Evolutionary conservation across 345 rosid genomes (phyloP).

Genomic region (Nephelium lappaceum): DNA sequence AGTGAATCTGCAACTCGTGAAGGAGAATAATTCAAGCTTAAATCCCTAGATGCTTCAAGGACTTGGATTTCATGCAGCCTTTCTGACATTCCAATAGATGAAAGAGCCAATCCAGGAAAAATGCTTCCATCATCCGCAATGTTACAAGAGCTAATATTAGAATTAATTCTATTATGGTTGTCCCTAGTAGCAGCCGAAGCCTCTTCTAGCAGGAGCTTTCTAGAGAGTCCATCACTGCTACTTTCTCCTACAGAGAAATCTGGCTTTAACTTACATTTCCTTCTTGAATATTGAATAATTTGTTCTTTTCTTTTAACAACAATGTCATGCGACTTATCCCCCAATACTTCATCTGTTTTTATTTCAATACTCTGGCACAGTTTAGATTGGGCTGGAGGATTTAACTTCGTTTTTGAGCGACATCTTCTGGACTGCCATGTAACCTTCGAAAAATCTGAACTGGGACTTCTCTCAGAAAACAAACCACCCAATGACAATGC

Average conservation of each 20-base stretch:
- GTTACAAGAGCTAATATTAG: constrained; percentile 15
- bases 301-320: constrained; percentile 46
- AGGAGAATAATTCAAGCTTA: constrained; percentile 31
- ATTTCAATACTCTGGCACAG: constrained; percentile 41
- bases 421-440: constrained; percentile 78
- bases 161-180: constrained; percentile 19
- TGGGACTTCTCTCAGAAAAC: constrained; percentile 49
- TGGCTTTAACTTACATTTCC: constrained; percentile 57
- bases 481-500: constrained; percentile 76
- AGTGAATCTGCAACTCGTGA: constrained; percentile 30
- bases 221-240: constrained; percentile 22
- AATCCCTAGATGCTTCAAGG: constrained; percentile 33
- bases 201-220: constrained; percentile 25
- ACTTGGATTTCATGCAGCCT: constrained; percentile 37
- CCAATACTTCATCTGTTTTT: constrained; percentile 29
- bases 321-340: constrained; percentile 31
- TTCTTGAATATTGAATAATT: constrained; percentile 79
- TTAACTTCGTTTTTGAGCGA: constrained; percentile 65
- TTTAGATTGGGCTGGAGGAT: constrained; percentile 33
- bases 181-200: constrained; percentile 28
- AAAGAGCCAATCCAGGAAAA: constrained; percentile 17
- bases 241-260: constrained; percentile 37
- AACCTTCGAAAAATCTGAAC: constrained; percentile 46
- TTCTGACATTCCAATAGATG: constrained; percentile 23
- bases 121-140: constrained; percentile 13